A percentile compares a stretch with the other conserved stretches of the same genome.
Conservation (phyloP, 2,329 filamentous ascomycete genomes). For the Curvularia spicifera region DNA sequence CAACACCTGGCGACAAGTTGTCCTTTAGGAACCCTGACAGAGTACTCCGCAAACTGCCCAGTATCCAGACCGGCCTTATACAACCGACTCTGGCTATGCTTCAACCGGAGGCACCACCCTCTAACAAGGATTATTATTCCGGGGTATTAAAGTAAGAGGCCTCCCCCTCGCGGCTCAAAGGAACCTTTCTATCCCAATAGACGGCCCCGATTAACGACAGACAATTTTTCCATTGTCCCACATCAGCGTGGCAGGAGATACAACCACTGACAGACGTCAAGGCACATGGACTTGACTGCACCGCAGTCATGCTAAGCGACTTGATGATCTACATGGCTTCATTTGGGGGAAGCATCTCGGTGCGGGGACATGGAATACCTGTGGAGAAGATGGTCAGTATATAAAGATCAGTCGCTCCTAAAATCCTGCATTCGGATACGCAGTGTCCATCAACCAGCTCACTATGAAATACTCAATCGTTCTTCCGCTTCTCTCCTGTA, state of each 20-base stretch:
- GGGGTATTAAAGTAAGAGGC: conserved; percentile 27
- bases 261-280: conserved; percentile 27
- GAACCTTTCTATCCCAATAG: conserved; percentile 26
- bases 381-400: conserved; percentile 13
- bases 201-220: conserved; percentile 1
- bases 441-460: conserved; percentile 15
- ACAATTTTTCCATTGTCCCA: conserved; percentile 12
- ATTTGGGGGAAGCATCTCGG: conserved; percentile 37
- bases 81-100: conserved; percentile 14
- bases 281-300: conserved; percentile 37
- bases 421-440: conserved; percentile 11
- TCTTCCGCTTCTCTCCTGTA: conserved; percentile 39
- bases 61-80: conserved; percentile 13
- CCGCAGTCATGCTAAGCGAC: conserved; percentile 32
- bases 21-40: conserved; percentile 6
- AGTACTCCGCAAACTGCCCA: conserved; percentile 7
- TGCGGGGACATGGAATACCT: conserved; percentile 26
- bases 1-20: neutral
- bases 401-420: conserved; percentile 18
- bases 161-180: conserved; percentile 33
- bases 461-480: conserved; percentile 45
- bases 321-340: conserved; percentile 28
- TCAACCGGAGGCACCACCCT: conserved; percentile 20
- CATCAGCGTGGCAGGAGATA: conserved; percentile 14
- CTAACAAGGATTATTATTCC: conserved; percentile 18